phyloP scores from a whole-genome alignment of 129 eudicot genomes.

The Scalesia atractyloides region DNA sequence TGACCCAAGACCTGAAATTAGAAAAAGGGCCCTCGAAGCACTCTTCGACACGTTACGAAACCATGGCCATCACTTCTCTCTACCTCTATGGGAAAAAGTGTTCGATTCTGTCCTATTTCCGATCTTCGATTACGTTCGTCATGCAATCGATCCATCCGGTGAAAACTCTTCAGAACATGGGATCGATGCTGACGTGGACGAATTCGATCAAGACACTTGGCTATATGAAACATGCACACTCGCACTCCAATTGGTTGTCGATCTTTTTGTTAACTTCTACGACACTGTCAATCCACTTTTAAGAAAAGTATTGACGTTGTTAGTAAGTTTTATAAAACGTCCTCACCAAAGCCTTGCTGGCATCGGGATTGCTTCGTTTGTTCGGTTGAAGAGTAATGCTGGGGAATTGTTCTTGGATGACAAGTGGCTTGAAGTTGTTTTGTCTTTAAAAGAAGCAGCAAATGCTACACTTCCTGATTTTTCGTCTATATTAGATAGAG shows the following conservation, averaged over 20 bases:
- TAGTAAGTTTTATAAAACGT: conserved; percentile 83
- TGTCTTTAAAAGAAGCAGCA: conserved; percentile 73
- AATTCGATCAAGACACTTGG: conserved; percentile 92
- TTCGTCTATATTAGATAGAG: conserved; percentile 50
- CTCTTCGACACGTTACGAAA: conserved; percentile 89
- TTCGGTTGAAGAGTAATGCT: conserved; percentile 85
- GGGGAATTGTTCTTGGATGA: conserved; percentile 88
- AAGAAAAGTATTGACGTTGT: conserved; percentile 68
- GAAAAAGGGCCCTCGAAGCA: conserved; percentile 85
- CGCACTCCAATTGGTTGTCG: conserved; percentile 93
- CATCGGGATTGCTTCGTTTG: conserved; percentile 96
- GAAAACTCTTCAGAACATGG: conserved; percentile 47
- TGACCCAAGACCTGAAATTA: conserved; percentile 89
- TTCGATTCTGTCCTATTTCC: conserved; percentile 93
- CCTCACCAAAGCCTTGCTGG: conserved; percentile 99
- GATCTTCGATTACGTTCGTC: conserved; percentile 93
- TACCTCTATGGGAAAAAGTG: conserved; percentile 90
- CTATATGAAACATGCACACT: conserved; percentile 95
- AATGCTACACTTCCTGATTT: conserved; percentile 85
- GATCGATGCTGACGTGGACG: conserved; percentile 51
- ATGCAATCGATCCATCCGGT: conserved; percentile 78
- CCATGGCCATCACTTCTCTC: conserved; percentile 89
- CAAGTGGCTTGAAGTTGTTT: conserved; percentile 86
- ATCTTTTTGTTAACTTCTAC: conserved; percentile 85
- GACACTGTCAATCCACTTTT: conserved; percentile 82